These are phyloP conservation scores for Kluyveromyces sp. DNA, from an alignment of 1,139 yeast genomes.

Conservation along the genomic window DNA sequence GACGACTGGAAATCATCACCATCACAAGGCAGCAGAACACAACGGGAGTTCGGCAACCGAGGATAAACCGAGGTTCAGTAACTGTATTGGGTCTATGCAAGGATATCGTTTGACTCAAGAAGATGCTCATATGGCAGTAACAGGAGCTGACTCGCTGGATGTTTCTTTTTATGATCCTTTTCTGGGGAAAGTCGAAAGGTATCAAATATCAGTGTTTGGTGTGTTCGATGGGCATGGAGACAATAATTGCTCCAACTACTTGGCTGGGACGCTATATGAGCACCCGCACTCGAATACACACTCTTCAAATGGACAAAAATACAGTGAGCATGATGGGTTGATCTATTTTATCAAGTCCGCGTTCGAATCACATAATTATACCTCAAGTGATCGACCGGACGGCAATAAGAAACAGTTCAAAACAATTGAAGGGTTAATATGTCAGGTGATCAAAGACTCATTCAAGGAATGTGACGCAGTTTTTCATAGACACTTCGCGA, in stretches of 20 bases:
- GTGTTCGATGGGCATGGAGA: constrained; percentile 85
- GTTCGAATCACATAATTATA: constrained; percentile 28
- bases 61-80: constrained; percentile 32
- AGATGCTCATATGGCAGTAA: constrained; percentile 53
- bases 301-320: neutral
- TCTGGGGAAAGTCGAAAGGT: constrained; percentile 16
- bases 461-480: constrained; percentile 53
- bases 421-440: constrained; percentile 35
- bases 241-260: constrained; percentile 46
- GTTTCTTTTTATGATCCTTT: constrained; percentile 30
- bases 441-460: constrained; percentile 38
- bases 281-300: constrained; percentile 29
- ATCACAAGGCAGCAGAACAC: neutral
- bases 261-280: constrained; percentile 33
- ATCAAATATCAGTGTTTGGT: constrained; percentile 51
- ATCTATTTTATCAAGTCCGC: constrained; percentile 25
- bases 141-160: constrained; percentile 17
- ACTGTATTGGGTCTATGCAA: constrained; percentile 69
- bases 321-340: constrained; percentile 15
- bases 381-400: constrained; percentile 12
- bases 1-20: neutral
- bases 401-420: constrained; percentile 15
- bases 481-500: constrained; percentile 36
- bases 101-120: constrained; percentile 74
- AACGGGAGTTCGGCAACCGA: neutral